Conservation (phyloP, 2,329 filamentous ascomycete species). For the Diaporthe ilicicola region DNA sequence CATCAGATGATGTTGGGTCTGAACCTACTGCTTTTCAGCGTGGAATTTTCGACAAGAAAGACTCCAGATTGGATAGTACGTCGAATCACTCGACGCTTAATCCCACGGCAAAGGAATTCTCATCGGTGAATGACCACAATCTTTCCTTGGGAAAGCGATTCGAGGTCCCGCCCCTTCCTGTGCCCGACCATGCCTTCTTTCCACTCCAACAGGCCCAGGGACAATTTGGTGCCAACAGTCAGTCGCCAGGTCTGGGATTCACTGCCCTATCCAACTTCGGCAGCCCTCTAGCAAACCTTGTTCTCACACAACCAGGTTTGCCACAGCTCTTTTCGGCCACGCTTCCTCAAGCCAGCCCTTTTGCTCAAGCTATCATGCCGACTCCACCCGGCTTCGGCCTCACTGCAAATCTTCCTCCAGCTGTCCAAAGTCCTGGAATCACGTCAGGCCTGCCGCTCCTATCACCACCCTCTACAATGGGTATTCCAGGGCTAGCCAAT, state of each 20-base stretch:
- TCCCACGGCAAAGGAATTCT: slow-evolving; percentile 30
- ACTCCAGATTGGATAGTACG: background rate
- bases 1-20: background rate
- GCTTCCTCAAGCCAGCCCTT: background rate
- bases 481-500: background rate
- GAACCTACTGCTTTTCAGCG: background rate
- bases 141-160: background rate
- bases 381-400: background rate
- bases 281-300: background rate
- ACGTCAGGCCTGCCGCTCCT: background rate
- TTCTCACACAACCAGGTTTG: background rate
- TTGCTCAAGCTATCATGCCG: background rate
- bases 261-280: background rate
- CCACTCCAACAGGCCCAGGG: background rate
- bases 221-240: background rate
- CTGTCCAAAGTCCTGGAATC: background rate
- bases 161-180: background rate
- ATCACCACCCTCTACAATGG: background rate
- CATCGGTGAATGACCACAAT: background rate
- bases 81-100: slow-evolving; percentile 29
- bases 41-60: background rate
- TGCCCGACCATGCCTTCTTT: background rate
- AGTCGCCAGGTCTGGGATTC: background rate
- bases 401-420: background rate
- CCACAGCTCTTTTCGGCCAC: background rate